Percentiles rank a stretch among this genome's conserved stretches.
phyloP scores from a whole-genome alignment of 2,329 filamentous ascomycete genomes.

The Neophaeococcomyces aloes region DNA sequence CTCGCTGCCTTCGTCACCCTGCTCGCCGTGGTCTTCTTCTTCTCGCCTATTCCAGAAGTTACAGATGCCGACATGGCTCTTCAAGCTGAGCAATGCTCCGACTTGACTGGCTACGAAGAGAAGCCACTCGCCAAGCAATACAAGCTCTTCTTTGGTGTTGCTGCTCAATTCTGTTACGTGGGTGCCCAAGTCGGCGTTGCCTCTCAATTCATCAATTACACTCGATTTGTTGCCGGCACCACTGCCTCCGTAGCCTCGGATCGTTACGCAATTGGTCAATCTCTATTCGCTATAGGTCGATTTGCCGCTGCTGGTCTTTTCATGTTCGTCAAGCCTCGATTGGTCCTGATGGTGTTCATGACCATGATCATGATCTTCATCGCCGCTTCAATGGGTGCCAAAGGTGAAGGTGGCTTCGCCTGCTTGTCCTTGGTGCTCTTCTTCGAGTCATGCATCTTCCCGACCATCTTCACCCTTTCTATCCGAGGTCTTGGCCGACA shows the following conservation, averaged over 20 bases:
- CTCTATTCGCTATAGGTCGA: constrained; percentile 61
- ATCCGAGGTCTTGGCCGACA: constrained; percentile 66
- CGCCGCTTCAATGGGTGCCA: constrained; percentile 39
- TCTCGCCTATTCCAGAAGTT: constrained; percentile 60
- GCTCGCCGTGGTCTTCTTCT: constrained; percentile 56
- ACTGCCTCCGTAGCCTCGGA: constrained; percentile 49
- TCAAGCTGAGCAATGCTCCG: constrained; percentile 38
- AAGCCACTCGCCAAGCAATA: constrained; percentile 61
- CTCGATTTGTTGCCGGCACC: constrained; percentile 49
- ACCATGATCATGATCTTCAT: constrained; percentile 51
- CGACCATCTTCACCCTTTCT: constrained; percentile 67
- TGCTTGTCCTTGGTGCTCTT: constrained; percentile 64
- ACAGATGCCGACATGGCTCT: constrained; percentile 59
- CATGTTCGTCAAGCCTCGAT: constrained; percentile 57
- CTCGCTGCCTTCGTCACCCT: constrained; percentile 62
- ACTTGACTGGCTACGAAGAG: constrained; percentile 35
- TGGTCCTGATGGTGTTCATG: constrained; percentile 60
- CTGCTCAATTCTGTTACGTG: constrained; percentile 71
- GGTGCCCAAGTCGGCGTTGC: constrained; percentile 34
- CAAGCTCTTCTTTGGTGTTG: constrained; percentile 63
- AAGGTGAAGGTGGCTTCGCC: constrained; percentile 39
- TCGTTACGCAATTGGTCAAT: constrained; percentile 67
- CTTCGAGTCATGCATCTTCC: constrained; percentile 73
- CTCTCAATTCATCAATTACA: constrained; percentile 51
- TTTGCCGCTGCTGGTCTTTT: constrained; percentile 60